Evolutionary conservation across 352 stramenopile species (phyloP).

Genomic region (Globisporangium cederbergense): DNA sequence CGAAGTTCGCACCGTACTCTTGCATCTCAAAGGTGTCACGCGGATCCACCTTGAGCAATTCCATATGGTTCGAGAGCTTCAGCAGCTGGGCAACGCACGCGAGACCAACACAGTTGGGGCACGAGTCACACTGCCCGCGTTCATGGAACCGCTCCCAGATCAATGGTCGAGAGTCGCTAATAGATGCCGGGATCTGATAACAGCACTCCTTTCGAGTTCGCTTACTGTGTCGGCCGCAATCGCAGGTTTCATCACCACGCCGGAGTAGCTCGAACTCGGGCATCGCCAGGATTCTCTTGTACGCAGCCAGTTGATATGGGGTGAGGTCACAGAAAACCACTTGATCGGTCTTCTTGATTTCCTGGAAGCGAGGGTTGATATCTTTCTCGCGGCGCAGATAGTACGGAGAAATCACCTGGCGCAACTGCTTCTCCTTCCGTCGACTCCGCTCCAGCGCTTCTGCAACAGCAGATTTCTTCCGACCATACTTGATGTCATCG

Average conservation of each 20-base stretch:
- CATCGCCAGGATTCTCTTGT: constrained; percentile 68
- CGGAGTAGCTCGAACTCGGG: constrained; percentile 70
- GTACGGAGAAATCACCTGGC: constrained; percentile 50
- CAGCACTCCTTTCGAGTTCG: constrained; percentile 60
- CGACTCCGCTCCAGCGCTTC: constrained; percentile 56
- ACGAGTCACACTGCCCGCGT: constrained; percentile 42
- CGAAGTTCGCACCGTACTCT: constrained; percentile 52
- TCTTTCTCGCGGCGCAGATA: constrained; percentile 75
- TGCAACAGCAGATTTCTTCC: constrained; percentile 69
- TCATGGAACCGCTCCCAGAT: constrained; percentile 71
- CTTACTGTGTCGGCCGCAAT: constrained; percentile 60
- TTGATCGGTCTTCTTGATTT: constrained; percentile 73
- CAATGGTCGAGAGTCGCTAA: constrained; percentile 23
- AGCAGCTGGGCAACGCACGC: constrained; percentile 70
- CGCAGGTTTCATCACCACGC: constrained; percentile 54
- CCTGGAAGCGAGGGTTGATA: constrained; percentile 65
- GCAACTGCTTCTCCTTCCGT: constrained; percentile 70
- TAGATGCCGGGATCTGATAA: constrained; percentile 38
- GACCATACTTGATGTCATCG: constrained; percentile 79
- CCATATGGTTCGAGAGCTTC: constrained; percentile 79
- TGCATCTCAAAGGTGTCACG: constrained; percentile 48
- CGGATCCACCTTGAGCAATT: constrained; percentile 74
- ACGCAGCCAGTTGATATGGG: constrained; percentile 59
- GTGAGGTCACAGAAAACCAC: constrained; percentile 82
- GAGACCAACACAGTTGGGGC: constrained; percentile 72